phyloP scores from a whole-genome alignment of 805 yeast genomes.

The Lachancea sp. region DNA sequence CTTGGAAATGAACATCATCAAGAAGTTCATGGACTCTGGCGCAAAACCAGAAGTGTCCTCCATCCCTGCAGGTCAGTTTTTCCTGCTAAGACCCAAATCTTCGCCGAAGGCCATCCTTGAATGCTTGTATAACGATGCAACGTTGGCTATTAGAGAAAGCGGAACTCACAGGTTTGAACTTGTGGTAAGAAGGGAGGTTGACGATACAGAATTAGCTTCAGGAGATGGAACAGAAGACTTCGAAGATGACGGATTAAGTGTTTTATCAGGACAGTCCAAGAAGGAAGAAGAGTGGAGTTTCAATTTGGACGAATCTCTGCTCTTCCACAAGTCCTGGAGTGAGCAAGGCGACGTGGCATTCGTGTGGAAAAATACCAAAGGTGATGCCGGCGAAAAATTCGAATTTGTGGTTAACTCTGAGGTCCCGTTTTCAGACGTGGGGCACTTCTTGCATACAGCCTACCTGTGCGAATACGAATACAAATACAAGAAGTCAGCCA shows the following conservation, averaged over 20 bases:
- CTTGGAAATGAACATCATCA: slow-evolving; percentile 63
- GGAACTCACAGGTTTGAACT: slow-evolving; percentile 63
- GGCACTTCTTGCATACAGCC: slow-evolving; percentile 55
- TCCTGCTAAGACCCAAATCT: slow-evolving; percentile 60
- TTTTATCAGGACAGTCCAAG: slow-evolving; percentile 29
- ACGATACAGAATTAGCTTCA: slow-evolving; percentile 50
- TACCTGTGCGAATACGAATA: slow-evolving; percentile 70
- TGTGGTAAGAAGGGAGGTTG: slow-evolving; percentile 62
- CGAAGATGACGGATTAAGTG: slow-evolving; percentile 34
- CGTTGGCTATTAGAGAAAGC: slow-evolving; percentile 62
- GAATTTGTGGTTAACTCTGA: slow-evolving; percentile 69
- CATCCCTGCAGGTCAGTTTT: slow-evolving; percentile 76
- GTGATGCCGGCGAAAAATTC: slow-evolving; percentile 80
- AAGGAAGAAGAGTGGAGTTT: slow-evolving; percentile 65
- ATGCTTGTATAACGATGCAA: slow-evolving; percentile 75
- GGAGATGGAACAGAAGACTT: slow-evolving; percentile 48
- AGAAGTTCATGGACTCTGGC: slow-evolving; percentile 52
- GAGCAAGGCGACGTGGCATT: slow-evolving; percentile 52
- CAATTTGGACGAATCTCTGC: slow-evolving; percentile 53
- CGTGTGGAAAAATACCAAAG: slow-evolving; percentile 75
- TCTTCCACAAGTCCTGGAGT: slow-evolving; percentile 47
- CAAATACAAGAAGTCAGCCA: slow-evolving; percentile 53
- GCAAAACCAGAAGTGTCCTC: slow-evolving; percentile 56
- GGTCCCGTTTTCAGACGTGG: slow-evolving; percentile 45
- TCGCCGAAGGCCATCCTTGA: slow-evolving; percentile 87